A percentile compares a stretch with the other conserved stretches of the same genome.
phyloP scores from a whole-genome alignment of 257 asterid species.

The Solanum corneliomulleri region DNA sequence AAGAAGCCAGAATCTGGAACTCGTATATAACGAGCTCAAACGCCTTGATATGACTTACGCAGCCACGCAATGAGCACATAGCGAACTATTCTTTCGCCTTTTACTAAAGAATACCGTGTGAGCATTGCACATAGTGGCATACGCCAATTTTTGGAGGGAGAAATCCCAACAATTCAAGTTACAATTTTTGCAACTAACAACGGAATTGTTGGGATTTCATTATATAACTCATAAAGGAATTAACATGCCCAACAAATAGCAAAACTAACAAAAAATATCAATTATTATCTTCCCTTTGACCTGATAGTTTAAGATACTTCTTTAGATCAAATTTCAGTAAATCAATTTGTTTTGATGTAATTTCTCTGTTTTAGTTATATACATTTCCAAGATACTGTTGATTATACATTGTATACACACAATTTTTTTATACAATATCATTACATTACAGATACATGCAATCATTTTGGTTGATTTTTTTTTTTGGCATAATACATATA shows the following conservation, averaged over 20 bases:
- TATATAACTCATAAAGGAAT: no score
- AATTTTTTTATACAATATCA: no score
- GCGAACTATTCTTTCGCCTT: neutral
- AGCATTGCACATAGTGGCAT: neutral
- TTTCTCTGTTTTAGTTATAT: neutral
- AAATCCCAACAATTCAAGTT: neutral
- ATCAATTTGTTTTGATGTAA: neutral
- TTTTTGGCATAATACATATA: no score
- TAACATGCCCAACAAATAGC: neutral
- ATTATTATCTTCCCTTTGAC: neutral
- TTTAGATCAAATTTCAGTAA: neutral
- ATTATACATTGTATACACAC: neutral
- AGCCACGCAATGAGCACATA: neutral
- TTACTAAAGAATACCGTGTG: neutral
- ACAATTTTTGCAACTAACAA: neutral
- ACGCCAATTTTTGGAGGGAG: neutral
- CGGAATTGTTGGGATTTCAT: no score
- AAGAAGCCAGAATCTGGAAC: neutral
- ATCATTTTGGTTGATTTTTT: no score
- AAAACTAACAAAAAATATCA: neutral
- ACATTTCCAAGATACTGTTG: neutral
- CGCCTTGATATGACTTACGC: neutral
- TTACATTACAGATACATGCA: neutral
- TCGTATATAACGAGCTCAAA: neutral
- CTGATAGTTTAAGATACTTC: neutral